phyloP scores from a whole-genome alignment of 2,329 filamentous ascomycete species.

The Xylariaceae sp. region DNA sequence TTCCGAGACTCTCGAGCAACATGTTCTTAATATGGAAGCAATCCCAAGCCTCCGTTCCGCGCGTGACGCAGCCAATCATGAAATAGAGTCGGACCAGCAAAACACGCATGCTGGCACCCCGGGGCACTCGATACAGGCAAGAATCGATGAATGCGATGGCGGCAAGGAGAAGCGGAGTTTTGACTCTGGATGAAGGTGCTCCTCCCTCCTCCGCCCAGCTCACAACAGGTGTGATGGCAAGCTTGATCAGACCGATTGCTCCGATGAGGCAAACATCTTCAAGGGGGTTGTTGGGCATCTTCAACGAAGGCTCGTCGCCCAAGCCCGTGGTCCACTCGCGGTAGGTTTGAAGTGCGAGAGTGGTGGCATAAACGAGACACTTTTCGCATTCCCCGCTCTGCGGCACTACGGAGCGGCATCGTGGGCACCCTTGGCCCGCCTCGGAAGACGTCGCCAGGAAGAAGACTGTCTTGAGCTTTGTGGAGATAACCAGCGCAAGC shows the following conservation, averaged over 20 bases:
- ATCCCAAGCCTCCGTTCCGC: constrained; percentile 48
- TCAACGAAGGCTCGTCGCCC: too few relatives aligned
- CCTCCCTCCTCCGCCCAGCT: too few relatives aligned
- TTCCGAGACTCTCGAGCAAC: constrained; percentile 55
- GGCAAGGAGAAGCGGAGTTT: constrained; percentile 41
- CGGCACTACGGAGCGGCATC: constrained; percentile 8
- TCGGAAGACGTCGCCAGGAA: constrained; percentile 16
- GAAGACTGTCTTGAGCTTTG: constrained; percentile 19
- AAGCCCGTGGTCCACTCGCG: background rate
- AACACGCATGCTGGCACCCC: constrained; percentile 47
- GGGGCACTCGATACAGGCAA: constrained; percentile 43
- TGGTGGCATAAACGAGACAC: constrained; percentile 24
- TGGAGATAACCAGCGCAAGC: constrained; percentile 10
- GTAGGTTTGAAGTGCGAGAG: constrained; percentile 22
- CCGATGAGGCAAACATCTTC: constrained; percentile 26
- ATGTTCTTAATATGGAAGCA: constrained; percentile 55
- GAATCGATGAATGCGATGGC: constrained; percentile 50
- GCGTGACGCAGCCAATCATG: constrained; percentile 47
- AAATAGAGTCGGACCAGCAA: constrained; percentile 52
- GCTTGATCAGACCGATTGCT: constrained; percentile 27
- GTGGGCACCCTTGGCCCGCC: constrained; percentile 9
- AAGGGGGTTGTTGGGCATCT: constrained; percentile 16
- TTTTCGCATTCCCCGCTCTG: constrained; percentile 13
- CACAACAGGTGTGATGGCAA: constrained; percentile 12
- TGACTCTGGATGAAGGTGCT: constrained; percentile 3